A percentile compares a stretch with the other conserved stretches of the same genome.
Conservation (phyloP, 78 protist species). For the Monosiga brevicollis region DNA sequence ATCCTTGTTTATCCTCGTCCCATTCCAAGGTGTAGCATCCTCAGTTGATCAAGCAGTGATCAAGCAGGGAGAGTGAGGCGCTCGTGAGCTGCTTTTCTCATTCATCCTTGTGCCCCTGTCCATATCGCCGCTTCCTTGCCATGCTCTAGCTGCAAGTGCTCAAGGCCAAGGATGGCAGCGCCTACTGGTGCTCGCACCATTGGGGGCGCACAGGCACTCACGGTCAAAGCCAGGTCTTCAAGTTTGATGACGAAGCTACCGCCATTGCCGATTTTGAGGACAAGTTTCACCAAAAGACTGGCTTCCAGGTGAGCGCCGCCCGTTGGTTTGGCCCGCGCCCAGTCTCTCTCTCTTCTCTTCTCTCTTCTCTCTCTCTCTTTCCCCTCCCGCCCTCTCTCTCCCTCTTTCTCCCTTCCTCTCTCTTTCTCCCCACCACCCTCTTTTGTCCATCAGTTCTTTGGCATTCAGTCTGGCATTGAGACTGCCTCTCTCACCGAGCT, state of each 20-base stretch:
- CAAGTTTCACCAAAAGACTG: not conserved
- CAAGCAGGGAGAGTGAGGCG: too few relatives aligned
- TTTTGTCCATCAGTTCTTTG: not conserved
- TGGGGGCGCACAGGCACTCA: not conserved
- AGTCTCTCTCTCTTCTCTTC: not conserved
- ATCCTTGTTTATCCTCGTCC: too few relatives aligned
- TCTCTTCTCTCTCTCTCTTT: not conserved
- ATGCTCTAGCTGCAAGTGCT: not conserved
- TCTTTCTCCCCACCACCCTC: not conserved
- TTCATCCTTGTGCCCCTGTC: too few relatives aligned
- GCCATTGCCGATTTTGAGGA: not conserved
- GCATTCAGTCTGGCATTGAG: not conserved
- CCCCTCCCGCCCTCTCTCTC: too few relatives aligned
- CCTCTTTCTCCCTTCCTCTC: not conserved
- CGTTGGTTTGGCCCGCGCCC: not conserved
- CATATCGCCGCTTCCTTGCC: too few relatives aligned
- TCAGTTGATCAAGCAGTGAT: too few relatives aligned
- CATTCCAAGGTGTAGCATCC: too few relatives aligned
- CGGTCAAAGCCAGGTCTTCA: not conserved
- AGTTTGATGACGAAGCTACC: not conserved
- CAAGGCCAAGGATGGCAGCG: not conserved
- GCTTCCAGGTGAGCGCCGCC: not conserved
- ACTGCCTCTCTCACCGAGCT: too few relatives aligned
- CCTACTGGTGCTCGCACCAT: not conserved
- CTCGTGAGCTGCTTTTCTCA: too few relatives aligned